Base-by-base conservation (phyloP, 441 rosid species). In the Flueggea neowawraea region DNA sequence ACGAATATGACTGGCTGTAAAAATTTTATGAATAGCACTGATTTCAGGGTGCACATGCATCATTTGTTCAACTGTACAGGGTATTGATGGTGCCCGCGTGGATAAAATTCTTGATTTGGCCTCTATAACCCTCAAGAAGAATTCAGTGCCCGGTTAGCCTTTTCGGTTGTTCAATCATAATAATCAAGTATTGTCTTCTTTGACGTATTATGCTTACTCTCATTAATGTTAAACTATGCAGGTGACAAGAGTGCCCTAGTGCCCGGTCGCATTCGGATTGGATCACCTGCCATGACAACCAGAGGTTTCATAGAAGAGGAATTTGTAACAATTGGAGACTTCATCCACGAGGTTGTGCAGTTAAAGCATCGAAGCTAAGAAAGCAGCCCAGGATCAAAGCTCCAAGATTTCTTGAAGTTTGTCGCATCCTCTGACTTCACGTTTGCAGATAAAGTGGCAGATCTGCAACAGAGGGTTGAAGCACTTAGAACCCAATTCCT, bases 41-140 rank as follows among this genome's bases (percentile, higher is more conserved):
- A 5, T 36, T 8, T 36, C 41, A 22, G 28, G 41, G 4, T 36
- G 41, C 41, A 5, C 41, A 0, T 36, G 41, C 9, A 36, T 36
- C 7, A 36, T 8, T 36, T 36, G 41, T 36, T 36, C 6, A 36
- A 36, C 6, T 36, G 41, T 36, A 5, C 72, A 91, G 98, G 96
- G 93, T 2, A 61, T 85, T 57, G 98, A 91, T 73, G 98, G 96
- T 66, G 98, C 96, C 66, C 81, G 90, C 51, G 91, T 66, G 55
- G 97, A 88, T 79, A 93, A 93, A 69, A 87, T 88, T 79, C 95
- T 93, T 62, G 98, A 87, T 80, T 69, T 90, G 85, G 96, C 98
- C 61, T 93, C 91, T 41, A 85, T 90, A 56, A 90, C 96, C 16
- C 92, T 90, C 69, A 90, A 90, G 81, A 93, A 93, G 78, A 93